These are phyloP conservation scores for Nicotiana undulata DNA, from an alignment of 257 asterid species.

Conservation along the genomic window DNA sequence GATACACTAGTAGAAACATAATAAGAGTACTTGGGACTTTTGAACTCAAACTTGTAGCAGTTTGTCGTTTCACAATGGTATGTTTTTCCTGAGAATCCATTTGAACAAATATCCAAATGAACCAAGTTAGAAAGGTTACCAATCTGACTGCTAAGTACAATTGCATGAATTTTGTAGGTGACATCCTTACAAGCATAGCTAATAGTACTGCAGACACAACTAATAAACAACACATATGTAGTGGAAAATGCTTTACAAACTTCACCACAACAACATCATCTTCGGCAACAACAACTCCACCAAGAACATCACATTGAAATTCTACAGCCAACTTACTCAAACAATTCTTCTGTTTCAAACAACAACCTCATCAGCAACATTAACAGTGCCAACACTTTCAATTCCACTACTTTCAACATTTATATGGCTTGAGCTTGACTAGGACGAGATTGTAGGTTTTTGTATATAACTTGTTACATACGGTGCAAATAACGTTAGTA, in stretches of 20 bases:
- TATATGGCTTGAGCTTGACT: no score
- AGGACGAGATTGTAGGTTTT: no score
- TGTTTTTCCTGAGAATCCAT: conserved; percentile 41
- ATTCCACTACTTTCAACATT: conserved; percentile 11
- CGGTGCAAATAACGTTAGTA: no score
- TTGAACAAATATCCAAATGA: conserved; percentile 48
- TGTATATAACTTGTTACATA: no score
- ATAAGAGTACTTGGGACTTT: no score
- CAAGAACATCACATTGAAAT: conserved; percentile 15
- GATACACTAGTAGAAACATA: no score
- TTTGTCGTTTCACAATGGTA: no score
- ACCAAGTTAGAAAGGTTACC: conserved; percentile 63
- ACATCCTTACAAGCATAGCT: conserved; percentile 72
- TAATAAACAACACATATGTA: conserved; percentile 54
- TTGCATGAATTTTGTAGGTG: conserved; percentile 33
- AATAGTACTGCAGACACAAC: conserved; percentile 58
- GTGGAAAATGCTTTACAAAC: conserved; percentile 52
- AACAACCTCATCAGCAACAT: conserved; percentile 32
- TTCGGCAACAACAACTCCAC: conserved; percentile 9
- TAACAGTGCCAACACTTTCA: conserved; percentile 13
- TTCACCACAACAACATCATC: conserved; percentile 15
- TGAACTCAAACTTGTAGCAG: no score
- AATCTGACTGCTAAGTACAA: conserved; percentile 20
- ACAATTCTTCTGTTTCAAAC: conserved; percentile 60
- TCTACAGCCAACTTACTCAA: conserved; percentile 58